Evolutionary conservation across 106 monocot genomes (phyloP).

Genomic region (Triglochin maritima): DNA sequence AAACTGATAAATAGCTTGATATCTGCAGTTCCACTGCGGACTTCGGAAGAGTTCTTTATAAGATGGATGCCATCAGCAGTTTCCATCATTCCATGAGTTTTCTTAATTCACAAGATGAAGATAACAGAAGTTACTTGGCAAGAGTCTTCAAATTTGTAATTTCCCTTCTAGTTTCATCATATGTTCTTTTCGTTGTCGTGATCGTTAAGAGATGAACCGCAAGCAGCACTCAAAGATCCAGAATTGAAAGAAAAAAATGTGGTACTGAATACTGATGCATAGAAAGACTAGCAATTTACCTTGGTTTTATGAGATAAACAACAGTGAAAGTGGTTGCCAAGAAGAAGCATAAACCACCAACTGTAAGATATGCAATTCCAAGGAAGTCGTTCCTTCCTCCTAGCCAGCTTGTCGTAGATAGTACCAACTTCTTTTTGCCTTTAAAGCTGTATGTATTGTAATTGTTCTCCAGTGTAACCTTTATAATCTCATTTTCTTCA

Average conservation of each 20-base stretch:
- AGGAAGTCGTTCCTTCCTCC: constrained; percentile 62
- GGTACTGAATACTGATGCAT: not conserved
- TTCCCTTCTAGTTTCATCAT: not conserved
- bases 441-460: constrained; percentile 53
- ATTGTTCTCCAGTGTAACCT: constrained; percentile 36
- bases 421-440: constrained; percentile 55
- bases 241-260: not conserved
- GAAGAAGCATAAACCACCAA: constrained; percentile 44
- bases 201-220: too few species aligned
- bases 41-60: too few species aligned
- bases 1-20: too few species aligned
- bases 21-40: too few species aligned
- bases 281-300: constrained; percentile 12
- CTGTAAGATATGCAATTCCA: constrained; percentile 42
- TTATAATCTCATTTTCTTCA: constrained; percentile 24
- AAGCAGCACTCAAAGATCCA: not conserved
- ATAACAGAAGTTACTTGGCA: not conserved
- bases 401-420: constrained; percentile 51
- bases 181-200: not conserved
- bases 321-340: constrained; percentile 31
- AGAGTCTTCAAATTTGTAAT: not conserved
- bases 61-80: too few species aligned
- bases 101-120: too few species aligned
- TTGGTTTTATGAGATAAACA: constrained; percentile 31
- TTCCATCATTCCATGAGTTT: too few species aligned